Evolutionary conservation across 768 basidiomycete species (phyloP).

Genomic region (Trametes villosa): DNA sequence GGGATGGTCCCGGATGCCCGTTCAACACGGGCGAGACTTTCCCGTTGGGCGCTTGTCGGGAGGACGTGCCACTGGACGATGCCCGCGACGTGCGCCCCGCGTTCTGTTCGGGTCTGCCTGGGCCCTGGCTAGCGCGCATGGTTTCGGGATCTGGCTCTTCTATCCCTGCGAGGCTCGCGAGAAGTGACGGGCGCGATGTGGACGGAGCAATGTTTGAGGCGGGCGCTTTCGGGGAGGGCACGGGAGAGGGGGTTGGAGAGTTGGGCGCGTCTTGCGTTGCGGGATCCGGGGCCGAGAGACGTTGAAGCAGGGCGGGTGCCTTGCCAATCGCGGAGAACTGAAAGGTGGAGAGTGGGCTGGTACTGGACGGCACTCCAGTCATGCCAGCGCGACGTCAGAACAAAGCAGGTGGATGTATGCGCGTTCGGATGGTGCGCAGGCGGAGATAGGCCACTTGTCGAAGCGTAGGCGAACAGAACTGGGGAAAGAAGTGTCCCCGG

Average conservation of each 20-base stretch:
- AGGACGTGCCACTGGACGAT: neutral
- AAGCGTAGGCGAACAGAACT: neutral
- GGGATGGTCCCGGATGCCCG: neutral
- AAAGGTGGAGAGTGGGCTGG: constrained; percentile 43
- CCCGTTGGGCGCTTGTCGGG: neutral
- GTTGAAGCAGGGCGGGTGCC: constrained; percentile 53
- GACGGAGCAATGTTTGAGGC: neutral
- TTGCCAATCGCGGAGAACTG: constrained; percentile 59
- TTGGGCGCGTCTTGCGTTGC: constrained; percentile 21
- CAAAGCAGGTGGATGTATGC: neutral
- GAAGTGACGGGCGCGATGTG: constrained; percentile 26
- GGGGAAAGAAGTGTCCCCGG: neutral
- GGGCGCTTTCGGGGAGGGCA: neutral
- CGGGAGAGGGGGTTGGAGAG: constrained; percentile 9
- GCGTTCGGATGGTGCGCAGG: neutral
- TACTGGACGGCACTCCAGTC: neutral
- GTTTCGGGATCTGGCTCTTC: neutral
- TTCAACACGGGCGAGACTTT: neutral
- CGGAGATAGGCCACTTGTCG: neutral
- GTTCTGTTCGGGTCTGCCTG: too few relatives aligned
- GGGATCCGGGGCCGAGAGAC: constrained; percentile 45
- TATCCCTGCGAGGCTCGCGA: constrained; percentile 4
- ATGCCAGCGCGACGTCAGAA: constrained; percentile 7
- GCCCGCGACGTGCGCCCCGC: neutral
- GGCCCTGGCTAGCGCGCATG: neutral